These are phyloP conservation scores for Penicillium sclerotigenum DNA, from an alignment of 2,329 filamentous ascomycete species.

Conservation along the genomic window DNA sequence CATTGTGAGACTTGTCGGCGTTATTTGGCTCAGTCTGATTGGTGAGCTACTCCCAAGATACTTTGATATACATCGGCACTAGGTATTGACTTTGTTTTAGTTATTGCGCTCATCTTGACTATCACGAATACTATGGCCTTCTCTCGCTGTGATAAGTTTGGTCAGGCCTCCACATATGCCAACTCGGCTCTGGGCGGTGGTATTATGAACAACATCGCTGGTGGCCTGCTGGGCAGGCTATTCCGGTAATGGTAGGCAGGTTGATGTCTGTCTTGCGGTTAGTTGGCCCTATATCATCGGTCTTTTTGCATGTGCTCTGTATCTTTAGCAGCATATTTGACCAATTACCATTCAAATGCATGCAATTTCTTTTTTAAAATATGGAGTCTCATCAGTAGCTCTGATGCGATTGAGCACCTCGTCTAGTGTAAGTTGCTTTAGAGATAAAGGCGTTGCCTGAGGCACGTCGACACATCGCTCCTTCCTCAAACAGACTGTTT, in stretches of 20 bases:
- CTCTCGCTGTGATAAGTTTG: conserved; percentile 52
- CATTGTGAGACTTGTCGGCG: conserved; percentile 44
- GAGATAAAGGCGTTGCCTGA: neutral
- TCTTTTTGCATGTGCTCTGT: neutral
- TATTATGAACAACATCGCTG: conserved; percentile 54
- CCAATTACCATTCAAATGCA: conserved; percentile 8
- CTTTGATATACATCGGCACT: neutral
- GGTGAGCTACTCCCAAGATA: conserved; percentile 38
- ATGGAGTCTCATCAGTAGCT: neutral
- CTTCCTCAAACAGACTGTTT: neutral
- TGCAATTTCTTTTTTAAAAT: neutral
- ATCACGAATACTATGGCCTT: conserved; percentile 53
- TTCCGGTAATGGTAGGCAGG: conserved; percentile 42
- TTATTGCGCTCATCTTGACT: conserved; percentile 49
- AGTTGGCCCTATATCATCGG: neutral
- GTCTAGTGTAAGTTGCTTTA: neutral
- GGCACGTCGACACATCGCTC: neutral
- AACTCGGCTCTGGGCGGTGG: conserved; percentile 55
- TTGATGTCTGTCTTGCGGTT: neutral
- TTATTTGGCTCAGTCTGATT: conserved; percentile 52
- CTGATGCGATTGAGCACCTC: neutral
- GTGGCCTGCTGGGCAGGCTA: conserved; percentile 54
- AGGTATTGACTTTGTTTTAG: conserved; percentile 27
- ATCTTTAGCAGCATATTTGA: conserved; percentile 2
- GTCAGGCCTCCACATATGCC: conserved; percentile 58